Conservation (phyloP, 371 early-diverging fungal genomes). For the Syncephalastrum racemosum region DNA sequence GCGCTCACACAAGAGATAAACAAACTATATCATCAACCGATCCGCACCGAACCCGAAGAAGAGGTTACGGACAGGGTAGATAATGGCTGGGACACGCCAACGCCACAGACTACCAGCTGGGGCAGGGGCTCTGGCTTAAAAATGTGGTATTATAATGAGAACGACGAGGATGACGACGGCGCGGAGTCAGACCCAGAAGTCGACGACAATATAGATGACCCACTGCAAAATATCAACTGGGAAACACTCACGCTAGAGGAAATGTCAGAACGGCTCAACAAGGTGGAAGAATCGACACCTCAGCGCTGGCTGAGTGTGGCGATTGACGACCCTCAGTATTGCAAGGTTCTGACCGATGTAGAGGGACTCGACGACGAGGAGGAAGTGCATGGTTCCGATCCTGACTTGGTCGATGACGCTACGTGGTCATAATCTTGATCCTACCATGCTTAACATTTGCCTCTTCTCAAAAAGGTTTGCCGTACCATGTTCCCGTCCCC, state of each 20-base stretch:
- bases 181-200: background rate
- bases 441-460: too few species aligned
- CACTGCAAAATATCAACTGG: conserved; percentile 42
- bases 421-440: too few species aligned
- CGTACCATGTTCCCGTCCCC: too few species aligned
- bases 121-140: background rate
- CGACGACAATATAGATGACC: conserved; percentile 15
- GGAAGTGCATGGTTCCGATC: background rate
- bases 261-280: conserved; percentile 25
- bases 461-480: too few species aligned
- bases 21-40: conserved; percentile 4
- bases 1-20: conserved; percentile 9
- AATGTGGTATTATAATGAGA: conserved; percentile 1
- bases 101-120: background rate
- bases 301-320: conserved; percentile 38
- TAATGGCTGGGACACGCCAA: conserved; percentile 38
- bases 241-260: conserved; percentile 36
- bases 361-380: background rate
- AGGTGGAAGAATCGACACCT: conserved; percentile 35
- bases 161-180: conserved; percentile 29
- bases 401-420: too few species aligned
- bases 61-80: background rate
- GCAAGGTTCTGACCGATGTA: conserved; percentile 29
- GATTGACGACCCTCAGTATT: conserved; percentile 35
- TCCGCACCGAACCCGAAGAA: background rate